Percentiles rank a stretch among this genome's conserved stretches.
phyloP scores from a whole-genome alignment of 371 early-diverging fungal genomes.

The Syncephalastrum contaminatum region DNA sequence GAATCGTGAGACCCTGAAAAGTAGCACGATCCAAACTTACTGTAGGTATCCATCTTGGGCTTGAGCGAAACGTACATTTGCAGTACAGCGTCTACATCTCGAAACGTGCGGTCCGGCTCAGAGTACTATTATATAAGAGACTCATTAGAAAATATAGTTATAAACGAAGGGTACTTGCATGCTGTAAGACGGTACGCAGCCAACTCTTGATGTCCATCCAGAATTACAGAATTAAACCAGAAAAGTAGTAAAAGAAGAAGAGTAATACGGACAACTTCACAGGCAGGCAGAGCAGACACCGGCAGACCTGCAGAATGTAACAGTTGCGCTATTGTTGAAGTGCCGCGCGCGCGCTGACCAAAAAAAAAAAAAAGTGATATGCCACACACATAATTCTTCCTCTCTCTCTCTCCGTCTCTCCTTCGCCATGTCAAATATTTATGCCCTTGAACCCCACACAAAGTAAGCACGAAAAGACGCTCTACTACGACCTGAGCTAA shows the following conservation, averaged over 20 bases:
- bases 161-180: conserved; percentile 10
- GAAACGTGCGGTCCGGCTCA: conserved; percentile 62
- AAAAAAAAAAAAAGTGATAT: no score
- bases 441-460: conserved; percentile 73
- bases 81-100: conserved; percentile 71
- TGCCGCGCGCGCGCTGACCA: no score
- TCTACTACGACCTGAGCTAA: not conserved
- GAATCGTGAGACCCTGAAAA: not conserved
- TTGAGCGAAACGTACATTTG: conserved; percentile 62
- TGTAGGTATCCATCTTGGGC: conserved; percentile 72
- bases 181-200: conserved; percentile 30
- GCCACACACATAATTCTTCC: no score
- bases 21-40: conserved; percentile 33
- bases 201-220: conserved; percentile 27
- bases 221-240: not conserved
- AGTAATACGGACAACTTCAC: no score
- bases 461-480: conserved; percentile 36
- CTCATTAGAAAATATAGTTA: not conserved
- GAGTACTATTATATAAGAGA: conserved; percentile 53
- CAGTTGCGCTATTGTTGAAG: no score
- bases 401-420: no score
- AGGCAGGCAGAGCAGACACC: no score
- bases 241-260: no score
- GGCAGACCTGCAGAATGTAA: no score
- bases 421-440: conserved; percentile 65